Conservation (phyloP, 352 stramenopile genomes). For the Pythium phragmitis region DNA sequence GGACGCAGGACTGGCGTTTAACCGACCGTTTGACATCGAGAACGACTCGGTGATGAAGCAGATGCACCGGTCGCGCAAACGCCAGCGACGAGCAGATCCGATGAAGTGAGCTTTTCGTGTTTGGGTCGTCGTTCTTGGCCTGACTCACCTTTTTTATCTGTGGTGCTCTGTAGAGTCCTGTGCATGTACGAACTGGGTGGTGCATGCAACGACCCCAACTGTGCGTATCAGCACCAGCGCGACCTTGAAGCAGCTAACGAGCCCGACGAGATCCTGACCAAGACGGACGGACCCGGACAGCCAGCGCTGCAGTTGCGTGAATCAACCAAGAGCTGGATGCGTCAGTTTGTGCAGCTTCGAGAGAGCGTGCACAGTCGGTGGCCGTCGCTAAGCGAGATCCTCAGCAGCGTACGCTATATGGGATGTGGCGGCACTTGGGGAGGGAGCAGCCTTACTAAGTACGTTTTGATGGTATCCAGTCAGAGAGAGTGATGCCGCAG, state of each 20-base stretch:
- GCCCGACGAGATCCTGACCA: background rate
- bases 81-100: conserved; percentile 14
- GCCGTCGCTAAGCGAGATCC: conserved; percentile 12
- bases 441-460: too few species aligned
- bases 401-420: conserved; percentile 5
- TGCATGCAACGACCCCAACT: conserved; percentile 75
- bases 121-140: background rate
- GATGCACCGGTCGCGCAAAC: background rate
- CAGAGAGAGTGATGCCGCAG: background rate
- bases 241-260: conserved; percentile 37
- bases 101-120: conserved; percentile 20
- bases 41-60: conserved; percentile 24
- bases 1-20: background rate
- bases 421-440: background rate
- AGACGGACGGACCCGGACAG: background rate
- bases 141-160: background rate
- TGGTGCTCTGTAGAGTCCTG: conserved; percentile 40
- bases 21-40: conserved; percentile 21
- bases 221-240: conserved; percentile 57
- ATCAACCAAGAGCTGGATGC: background rate
- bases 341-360: conserved; percentile 34
- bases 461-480: conserved; percentile 1
- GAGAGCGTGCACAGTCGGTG: conserved; percentile 10
- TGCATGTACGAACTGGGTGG: conserved; percentile 77
- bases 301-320: background rate